Base-by-base conservation (phyloP, 768 basidiomycete genomes). In the Mycena galopus region DNA sequence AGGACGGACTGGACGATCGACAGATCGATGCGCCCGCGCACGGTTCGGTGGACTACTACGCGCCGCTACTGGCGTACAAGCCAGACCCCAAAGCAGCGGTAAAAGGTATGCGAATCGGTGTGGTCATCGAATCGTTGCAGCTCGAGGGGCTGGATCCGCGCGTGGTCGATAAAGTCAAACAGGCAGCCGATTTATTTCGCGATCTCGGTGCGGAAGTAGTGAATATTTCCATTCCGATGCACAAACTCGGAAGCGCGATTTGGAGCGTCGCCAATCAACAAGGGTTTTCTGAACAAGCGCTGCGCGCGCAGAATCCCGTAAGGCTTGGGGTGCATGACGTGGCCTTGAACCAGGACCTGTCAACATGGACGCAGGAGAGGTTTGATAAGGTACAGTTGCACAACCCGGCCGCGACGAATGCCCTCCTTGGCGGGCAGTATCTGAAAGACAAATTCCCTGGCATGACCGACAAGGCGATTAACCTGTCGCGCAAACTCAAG, bases 1-100 rank as follows among this genome's bases (percentile, higher is more conserved):
- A 81, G 23, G 87, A 88, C 71, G 82, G 81, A 4, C 77, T 86
- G 29, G 87, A 88, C 74, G 85, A 86, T 61, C 82, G 87, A 21
- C 74, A 75, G 30, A 65, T 66, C 16, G 67, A 75, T n/a, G 74
- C 74, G 4, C 74, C 74, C 2, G 71, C 60, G 16, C 39, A 69
- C n/a, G 67, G 71, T 33, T 57, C 47, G 29, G 21, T 69, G n/a
- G 56, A 75, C 64, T 75, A 75, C 19, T 82, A 83, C 11, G 75
- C 75, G 8, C 73, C 82, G 17, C 72, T 84, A 23, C 81, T 85
- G 6, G 73, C 80, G n/a, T 83, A 84, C 61, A 62, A 77, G 9
- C 65, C 75, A 0, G 76, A 78, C 14, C 70, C 77, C 9, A 71
- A 78, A 14, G 67, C 70, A 11, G 79, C 79, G 1, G 65, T 83